Evolutionary conservation across 129 eudicot species (phyloP).

Genomic region (Flaveria brownii): DNA sequence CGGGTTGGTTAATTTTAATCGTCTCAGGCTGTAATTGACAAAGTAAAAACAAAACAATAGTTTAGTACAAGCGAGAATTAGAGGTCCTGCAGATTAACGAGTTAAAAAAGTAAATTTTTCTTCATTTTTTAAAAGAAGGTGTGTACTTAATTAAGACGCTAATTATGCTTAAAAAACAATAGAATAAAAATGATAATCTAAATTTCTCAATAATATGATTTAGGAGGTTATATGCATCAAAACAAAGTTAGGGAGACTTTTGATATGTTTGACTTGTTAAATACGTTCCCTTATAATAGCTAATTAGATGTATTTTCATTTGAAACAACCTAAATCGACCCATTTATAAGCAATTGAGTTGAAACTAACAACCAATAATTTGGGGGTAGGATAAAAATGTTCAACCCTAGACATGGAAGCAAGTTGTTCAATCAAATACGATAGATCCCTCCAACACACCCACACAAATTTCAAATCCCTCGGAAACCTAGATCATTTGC

Average conservation of each 20-base stretch:
- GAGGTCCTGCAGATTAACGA: neutral
- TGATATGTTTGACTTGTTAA: neutral
- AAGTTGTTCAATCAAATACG: neutral
- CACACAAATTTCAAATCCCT: neutral
- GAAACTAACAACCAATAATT: neutral
- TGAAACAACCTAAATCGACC: neutral
- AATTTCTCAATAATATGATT: neutral
- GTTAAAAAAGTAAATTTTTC: neutral
- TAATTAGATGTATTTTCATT: neutral
- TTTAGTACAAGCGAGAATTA: neutral
- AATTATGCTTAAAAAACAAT: neutral
- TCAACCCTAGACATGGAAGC: too few species aligned
- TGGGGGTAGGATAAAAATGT: neutral
- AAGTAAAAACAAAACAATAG: neutral
- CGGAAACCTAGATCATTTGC: neutral
- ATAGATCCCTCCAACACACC: neutral
- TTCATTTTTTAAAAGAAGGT: neutral
- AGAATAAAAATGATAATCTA: neutral
- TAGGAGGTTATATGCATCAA: neutral
- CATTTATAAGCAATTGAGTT: neutral
- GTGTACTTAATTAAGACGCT: neutral
- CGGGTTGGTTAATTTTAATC: constrained; percentile 63
- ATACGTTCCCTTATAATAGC: neutral
- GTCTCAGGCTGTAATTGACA: constrained; percentile 58
- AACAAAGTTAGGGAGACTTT: neutral